phyloP scores from a whole-genome alignment of 768 basidiomycete species.

The Obba rivulosa region DNA sequence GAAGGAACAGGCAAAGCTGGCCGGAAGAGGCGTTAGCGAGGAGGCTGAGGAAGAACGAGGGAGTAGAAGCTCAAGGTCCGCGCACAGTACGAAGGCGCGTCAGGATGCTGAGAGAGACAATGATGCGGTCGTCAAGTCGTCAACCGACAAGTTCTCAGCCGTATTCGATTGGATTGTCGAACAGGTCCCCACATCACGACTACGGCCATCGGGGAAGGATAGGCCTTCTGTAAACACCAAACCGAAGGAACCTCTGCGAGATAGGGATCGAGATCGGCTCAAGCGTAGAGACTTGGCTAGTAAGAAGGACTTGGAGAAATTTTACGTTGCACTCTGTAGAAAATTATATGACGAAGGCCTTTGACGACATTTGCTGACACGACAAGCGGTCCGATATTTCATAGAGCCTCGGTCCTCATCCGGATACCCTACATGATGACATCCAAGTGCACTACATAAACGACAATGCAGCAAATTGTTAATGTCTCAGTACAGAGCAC shows the following conservation, averaged over 20 bases:
- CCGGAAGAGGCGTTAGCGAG: conserved; percentile 27
- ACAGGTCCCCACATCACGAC: conserved; percentile 42
- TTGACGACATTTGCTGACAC: conserved; percentile 29
- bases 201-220: conserved; percentile 7
- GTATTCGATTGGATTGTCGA: conserved; percentile 81
- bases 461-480: neutral
- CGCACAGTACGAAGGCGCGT: conserved; percentile 10
- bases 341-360: conserved; percentile 93
- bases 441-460: neutral
- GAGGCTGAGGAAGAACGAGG: conserved; percentile 12
- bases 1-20: conserved; percentile 34
- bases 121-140: conserved; percentile 57
- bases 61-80: neutral
- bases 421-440: too few relatives aligned
- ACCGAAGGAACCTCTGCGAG: neutral
- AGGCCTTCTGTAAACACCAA: conserved; percentile 9
- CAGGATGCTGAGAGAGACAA: conserved; percentile 22
- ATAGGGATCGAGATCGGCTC: conserved; percentile 3
- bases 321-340: conserved; percentile 84
- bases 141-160: conserved; percentile 66
- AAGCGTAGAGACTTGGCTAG: conserved; percentile 43
- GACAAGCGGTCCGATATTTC: neutral
- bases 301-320: conserved; percentile 78
- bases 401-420: too few relatives aligned
- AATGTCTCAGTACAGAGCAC: neutral